phyloP scores from a whole-genome alignment of 208 protist genomes.

The Acanthamoeba sp. region DNA sequence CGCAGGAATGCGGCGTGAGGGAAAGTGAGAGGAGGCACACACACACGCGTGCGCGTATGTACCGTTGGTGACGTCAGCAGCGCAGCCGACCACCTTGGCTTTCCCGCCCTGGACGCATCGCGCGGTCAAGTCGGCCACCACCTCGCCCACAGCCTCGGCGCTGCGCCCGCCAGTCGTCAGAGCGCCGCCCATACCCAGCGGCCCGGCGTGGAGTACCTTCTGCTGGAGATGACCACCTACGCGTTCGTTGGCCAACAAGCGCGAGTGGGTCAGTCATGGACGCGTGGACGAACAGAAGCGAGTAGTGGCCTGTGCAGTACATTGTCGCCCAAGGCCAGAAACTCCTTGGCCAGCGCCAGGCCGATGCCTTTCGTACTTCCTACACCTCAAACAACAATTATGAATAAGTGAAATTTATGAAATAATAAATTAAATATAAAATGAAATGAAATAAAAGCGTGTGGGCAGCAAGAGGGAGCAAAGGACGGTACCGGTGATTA shows the following conservation, averaged over 20 bases:
- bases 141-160: not conserved
- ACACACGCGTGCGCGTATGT: not conserved
- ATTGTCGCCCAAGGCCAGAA: conserved; percentile 33
- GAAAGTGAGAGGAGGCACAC: too few species aligned
- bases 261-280: not conserved
- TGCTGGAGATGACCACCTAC: conserved; percentile 29
- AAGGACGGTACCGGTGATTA: not conserved
- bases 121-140: conserved; percentile 11
- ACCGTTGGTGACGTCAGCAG: conserved; percentile 3
- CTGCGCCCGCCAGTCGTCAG: not conserved
- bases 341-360: conserved; percentile 48
- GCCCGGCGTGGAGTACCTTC: not conserved
- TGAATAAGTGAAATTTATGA: too few species aligned
- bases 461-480: not conserved
- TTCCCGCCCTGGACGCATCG: not conserved
- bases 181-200: not conserved
- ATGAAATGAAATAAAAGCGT: too few species aligned
- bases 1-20: not conserved
- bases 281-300: not conserved
- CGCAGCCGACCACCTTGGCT: conserved; percentile 18
- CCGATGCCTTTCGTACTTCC: conserved; percentile 52
- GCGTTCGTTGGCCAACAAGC: too few species aligned
- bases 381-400: too few species aligned
- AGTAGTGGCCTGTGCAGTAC: too few species aligned
- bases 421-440: too few species aligned